phyloP scores from a whole-genome alignment of 2,329 filamentous ascomycete genomes.

The Ceratocystis destructans region DNA sequence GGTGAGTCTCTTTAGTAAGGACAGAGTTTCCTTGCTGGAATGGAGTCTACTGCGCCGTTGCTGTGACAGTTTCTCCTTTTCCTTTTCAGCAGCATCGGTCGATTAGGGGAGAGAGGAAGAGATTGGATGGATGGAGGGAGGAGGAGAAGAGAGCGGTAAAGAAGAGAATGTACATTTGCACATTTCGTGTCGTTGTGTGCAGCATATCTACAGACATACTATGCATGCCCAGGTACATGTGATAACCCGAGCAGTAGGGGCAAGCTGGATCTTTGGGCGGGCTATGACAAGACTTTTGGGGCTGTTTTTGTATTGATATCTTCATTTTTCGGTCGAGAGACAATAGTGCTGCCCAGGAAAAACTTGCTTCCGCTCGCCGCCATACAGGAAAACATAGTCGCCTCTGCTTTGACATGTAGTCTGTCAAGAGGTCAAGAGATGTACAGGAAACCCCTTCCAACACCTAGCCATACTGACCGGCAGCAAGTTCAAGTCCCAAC shows the following conservation, averaged over 20 bases:
- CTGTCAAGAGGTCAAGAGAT: too few species aligned
- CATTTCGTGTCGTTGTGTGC: too few species aligned
- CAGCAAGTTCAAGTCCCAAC: too few species aligned
- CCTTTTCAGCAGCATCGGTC: not conserved
- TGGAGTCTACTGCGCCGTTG: constrained; percentile 4
- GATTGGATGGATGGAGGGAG: not conserved
- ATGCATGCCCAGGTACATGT: too few species aligned
- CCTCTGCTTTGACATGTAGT: too few species aligned
- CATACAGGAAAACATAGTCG: too few species aligned
- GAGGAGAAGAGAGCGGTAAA: not conserved
- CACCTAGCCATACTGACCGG: not conserved
- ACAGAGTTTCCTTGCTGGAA: not conserved
- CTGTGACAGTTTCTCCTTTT: not conserved
- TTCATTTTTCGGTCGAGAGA: not conserved
- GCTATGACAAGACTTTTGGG: not conserved
- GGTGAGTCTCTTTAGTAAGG: too few species aligned
- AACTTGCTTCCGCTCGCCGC: too few species aligned
- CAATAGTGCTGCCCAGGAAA: not conserved
- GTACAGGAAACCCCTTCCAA: not conserved
- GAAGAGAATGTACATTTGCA: not conserved
- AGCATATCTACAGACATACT: too few species aligned
- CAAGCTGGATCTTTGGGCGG: too few species aligned
- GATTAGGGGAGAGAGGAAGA: not conserved
- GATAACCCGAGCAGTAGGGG: too few species aligned
- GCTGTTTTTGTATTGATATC: not conserved